Percentiles rank a stretch among this genome's conserved stretches.
These are phyloP conservation scores for Diplodia intermedia DNA, from an alignment of 2,329 filamentous ascomycete genomes.

Conservation along the genomic window DNA sequence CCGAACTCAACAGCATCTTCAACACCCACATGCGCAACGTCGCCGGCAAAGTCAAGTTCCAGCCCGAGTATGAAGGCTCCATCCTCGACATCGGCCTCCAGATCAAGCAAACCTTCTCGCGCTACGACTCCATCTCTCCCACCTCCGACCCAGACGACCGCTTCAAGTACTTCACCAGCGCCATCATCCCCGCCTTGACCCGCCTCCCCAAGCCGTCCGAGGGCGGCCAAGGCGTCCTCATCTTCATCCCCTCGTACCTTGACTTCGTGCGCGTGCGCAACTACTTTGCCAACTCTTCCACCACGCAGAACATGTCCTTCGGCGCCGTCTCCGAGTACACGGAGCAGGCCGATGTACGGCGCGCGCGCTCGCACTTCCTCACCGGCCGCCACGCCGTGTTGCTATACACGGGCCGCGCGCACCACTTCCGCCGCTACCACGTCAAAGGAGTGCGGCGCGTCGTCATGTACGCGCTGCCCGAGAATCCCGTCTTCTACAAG, in stretches of 20 bases:
- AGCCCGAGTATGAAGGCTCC: slow-evolving; percentile 69
- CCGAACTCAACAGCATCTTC: slow-evolving; percentile 83
- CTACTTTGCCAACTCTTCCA: slow-evolving; percentile 76
- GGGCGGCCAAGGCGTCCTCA: slow-evolving; percentile 68
- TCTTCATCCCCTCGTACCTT: slow-evolving; percentile 92
- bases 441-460: slow-evolving; percentile 81
- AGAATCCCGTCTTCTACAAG: slow-evolving; percentile 82
- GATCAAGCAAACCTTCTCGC: slow-evolving; percentile 86
- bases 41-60: slow-evolving; percentile 78
- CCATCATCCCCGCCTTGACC: slow-evolving; percentile 76
- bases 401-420: slow-evolving; percentile 92
- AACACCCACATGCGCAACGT: slow-evolving; percentile 80
- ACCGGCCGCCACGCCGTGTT: slow-evolving; percentile 81
- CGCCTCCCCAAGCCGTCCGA: slow-evolving; percentile 69
- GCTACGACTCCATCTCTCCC: slow-evolving; percentile 76
- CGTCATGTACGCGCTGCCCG: slow-evolving; percentile 89
- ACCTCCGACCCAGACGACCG: slow-evolving; percentile 82
- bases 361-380: slow-evolving; percentile 86
- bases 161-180: slow-evolving; percentile 88
- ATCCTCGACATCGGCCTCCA: slow-evolving; percentile 76
- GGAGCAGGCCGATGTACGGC: slow-evolving; percentile 75
- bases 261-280: slow-evolving; percentile 95
- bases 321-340: slow-evolving; percentile 91
- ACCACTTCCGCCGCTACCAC: slow-evolving; percentile 91
- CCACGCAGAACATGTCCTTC: slow-evolving; percentile 68